A percentile compares a stretch with the other conserved stretches of the same genome.
phyloP scores from a whole-genome alignment of 257 asterid species.

The Nicotiana benthamiana region DNA sequence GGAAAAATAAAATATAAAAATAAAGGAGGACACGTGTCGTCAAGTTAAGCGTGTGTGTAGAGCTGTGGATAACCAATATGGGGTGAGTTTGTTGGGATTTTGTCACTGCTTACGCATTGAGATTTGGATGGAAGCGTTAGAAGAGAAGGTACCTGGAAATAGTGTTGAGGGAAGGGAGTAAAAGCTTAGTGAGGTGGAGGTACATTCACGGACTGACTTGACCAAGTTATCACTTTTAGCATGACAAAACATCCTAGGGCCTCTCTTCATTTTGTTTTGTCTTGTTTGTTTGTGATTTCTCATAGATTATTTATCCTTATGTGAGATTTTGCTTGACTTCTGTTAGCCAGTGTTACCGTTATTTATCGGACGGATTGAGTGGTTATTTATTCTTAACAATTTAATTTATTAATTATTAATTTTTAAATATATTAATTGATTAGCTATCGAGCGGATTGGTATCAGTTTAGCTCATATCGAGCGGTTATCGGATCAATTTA shows the following conservation, averaged over 20 bases:
- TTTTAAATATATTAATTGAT: no score
- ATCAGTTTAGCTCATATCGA: no score
- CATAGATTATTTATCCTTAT: no score
- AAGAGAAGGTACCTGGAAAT: slow-evolving; percentile 20
- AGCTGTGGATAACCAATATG: slow-evolving; percentile 1
- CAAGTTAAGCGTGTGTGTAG: neutral
- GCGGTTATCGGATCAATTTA: no score
- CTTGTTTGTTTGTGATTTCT: no score
- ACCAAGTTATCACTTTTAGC: neutral
- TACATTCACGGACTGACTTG: neutral
- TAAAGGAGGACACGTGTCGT: slow-evolving; percentile 16
- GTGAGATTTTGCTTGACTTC: no score
- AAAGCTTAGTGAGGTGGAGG: neutral
- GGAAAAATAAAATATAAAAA: neutral
- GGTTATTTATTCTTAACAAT: no score
- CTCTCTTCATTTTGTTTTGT: neutral
- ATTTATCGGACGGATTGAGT: no score
- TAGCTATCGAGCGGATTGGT: no score
- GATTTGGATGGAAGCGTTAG: slow-evolving; percentile 34
- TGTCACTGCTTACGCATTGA: slow-evolving; percentile 35
- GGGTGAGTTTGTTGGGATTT: slow-evolving; percentile 2
- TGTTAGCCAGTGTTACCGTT: no score
- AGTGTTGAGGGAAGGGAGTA: neutral
- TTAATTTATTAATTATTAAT: no score
- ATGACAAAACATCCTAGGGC: neutral